Percentiles rank a stretch among this genome's conserved stretches.
phyloP scores from a whole-genome alignment of 306 rosid genomes.

The Acacia confusa region DNA sequence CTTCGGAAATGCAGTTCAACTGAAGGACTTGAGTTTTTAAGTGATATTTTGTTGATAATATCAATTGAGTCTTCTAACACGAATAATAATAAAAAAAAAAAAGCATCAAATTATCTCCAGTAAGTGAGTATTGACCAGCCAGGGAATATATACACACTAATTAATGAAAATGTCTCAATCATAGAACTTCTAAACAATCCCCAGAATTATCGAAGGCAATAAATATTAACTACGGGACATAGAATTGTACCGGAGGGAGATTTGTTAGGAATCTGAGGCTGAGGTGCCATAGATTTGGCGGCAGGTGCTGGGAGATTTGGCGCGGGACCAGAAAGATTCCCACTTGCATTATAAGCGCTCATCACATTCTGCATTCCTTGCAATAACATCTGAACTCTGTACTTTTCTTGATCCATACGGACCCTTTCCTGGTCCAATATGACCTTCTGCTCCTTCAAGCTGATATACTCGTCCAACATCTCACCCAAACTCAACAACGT shows the following conservation, averaged over 20 bases:
- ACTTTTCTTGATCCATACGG: slow-evolving; percentile 64
- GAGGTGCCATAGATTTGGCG: slow-evolving; percentile 35
- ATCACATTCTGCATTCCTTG: slow-evolving; percentile 65
- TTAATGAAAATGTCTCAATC: neutral
- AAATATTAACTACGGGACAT: neutral
- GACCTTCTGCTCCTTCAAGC: slow-evolving; percentile 73
- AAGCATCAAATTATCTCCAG: neutral
- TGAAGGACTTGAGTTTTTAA: neutral
- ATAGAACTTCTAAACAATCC: neutral
- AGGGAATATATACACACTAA: neutral
- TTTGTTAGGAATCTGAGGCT: slow-evolving; percentile 5
- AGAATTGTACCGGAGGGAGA: slow-evolving; percentile 47
- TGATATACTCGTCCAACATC: slow-evolving; percentile 70
- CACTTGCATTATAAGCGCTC: slow-evolving; percentile 48
- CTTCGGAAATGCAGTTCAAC: neutral
- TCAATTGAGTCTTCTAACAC: neutral
- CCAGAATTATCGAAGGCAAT: neutral
- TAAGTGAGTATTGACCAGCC: neutral
- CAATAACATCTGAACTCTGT: slow-evolving; percentile 54
- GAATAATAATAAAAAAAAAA: too few relatives aligned
- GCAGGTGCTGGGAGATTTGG: slow-evolving; percentile 23
- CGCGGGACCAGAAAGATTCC: slow-evolving; percentile 4
- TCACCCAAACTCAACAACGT: slow-evolving; percentile 58
- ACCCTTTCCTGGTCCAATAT: slow-evolving; percentile 60
- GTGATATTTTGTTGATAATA: neutral